Conservation (phyloP, 208 protist species). For the Acanthamoeba royreba region DNA sequence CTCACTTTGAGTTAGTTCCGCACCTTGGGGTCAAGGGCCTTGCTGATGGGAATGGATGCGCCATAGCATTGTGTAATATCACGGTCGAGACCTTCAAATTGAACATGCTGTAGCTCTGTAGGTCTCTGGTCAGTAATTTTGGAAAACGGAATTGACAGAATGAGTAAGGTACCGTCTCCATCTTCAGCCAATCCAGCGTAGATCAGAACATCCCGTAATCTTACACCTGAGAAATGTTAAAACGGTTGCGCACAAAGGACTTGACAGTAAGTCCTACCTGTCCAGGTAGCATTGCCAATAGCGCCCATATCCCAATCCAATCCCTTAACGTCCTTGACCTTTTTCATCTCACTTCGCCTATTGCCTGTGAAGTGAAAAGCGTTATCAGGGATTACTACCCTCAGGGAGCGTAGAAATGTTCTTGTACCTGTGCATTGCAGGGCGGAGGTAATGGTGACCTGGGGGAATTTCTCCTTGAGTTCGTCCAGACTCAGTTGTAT, state of each 20-base stretch:
- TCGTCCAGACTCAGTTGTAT: constrained; percentile 76
- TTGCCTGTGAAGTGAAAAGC: too few relatives aligned
- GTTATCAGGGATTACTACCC: too few relatives aligned
- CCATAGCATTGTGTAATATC: constrained; percentile 68
- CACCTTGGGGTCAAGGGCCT: constrained; percentile 66
- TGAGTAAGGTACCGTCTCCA: not conserved
- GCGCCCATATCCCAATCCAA: not conserved
- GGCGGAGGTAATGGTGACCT: constrained; percentile 66
- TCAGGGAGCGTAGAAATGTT: too few relatives aligned
- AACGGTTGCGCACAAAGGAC: too few relatives aligned
- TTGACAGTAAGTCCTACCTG: not conserved
- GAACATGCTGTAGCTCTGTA: constrained; percentile 73
- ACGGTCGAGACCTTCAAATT: constrained; percentile 81
- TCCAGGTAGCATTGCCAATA: constrained; percentile 31
- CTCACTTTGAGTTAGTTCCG: too few relatives aligned
- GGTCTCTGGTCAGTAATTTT: too few relatives aligned
- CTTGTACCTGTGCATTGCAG: constrained; percentile 85
- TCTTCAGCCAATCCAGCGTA: constrained; percentile 18
- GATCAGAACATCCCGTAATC: constrained; percentile 75
- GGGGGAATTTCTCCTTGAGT: constrained; percentile 69
- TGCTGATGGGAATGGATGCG: constrained; percentile 79
- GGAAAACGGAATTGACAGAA: too few relatives aligned
- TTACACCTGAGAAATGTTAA: constrained; percentile 82
- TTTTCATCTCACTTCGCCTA: constrained; percentile 73
- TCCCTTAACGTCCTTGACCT: not conserved